phyloP scores from a whole-genome alignment of 495 filamentous ascomycete genomes.

The Xylaria curta region DNA sequence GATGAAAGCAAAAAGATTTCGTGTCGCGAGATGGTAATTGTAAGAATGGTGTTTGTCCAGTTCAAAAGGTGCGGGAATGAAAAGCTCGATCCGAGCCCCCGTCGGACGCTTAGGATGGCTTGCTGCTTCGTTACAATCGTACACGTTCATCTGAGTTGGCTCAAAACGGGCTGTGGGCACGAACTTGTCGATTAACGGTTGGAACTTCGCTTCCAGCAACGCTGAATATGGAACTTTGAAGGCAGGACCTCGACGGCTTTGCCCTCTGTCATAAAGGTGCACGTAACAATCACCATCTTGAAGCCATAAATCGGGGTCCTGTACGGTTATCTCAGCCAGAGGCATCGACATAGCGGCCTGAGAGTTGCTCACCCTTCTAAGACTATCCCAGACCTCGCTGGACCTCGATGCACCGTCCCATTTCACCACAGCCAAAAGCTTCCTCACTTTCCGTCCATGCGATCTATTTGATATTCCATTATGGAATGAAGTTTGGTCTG shows the following conservation, averaged over 20 bases:
- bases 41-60: constrained; percentile 57
- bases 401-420: constrained; percentile 64
- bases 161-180: constrained; percentile 37
- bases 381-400: constrained; percentile 58
- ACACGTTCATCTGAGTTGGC: not conserved
- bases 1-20: constrained; percentile 74
- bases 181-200: constrained; percentile 59
- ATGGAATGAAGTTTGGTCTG: constrained; percentile 28
- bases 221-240: constrained; percentile 61
- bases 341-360: not conserved
- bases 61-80: constrained; percentile 64
- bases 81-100: constrained; percentile 56
- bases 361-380: constrained; percentile 54
- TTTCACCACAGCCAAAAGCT: constrained; percentile 46
- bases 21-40: constrained; percentile 64
- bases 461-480: constrained; percentile 36
- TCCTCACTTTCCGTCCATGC: constrained; percentile 37
- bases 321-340: not conserved
- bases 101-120: not conserved
- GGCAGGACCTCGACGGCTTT: constrained; percentile 65
- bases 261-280: constrained; percentile 64
- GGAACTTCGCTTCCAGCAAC: constrained; percentile 57
- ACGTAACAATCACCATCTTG: constrained; percentile 67
- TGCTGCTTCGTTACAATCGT: constrained; percentile 20
- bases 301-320: constrained; percentile 71